A percentile compares a stretch with the other conserved stretches of the same genome.
These are phyloP conservation scores for Theileria sp. DNA, from an alignment of 169 alveolate species.

Conservation along the genomic window DNA sequence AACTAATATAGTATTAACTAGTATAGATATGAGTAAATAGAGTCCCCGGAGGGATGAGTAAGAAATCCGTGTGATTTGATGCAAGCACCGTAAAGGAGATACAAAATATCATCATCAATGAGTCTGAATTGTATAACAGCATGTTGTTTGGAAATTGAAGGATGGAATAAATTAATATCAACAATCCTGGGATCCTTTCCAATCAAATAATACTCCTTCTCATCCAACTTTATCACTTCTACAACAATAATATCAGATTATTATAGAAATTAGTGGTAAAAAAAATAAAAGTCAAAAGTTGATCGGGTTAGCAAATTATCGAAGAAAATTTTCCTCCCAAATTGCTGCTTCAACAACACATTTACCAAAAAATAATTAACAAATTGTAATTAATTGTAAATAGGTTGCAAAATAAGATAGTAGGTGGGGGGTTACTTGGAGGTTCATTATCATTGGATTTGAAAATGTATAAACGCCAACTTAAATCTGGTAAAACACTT, in stretches of 20 bases:
- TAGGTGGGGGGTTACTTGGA: neutral
- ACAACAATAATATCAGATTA: too few relatives aligned
- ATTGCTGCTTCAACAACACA: neutral
- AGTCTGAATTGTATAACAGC: constrained; percentile 94
- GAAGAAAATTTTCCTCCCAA: neutral
- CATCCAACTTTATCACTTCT: constrained; percentile 76
- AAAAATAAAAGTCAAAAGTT: neutral
- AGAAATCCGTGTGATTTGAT: too few relatives aligned
- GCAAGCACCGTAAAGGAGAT: neutral
- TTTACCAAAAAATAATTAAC: neutral
- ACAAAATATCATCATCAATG: constrained; percentile 62
- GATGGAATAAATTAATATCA: constrained; percentile 84
- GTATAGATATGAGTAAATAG: too few relatives aligned
- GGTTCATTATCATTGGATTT: constrained; percentile 47
- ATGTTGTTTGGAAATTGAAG: constrained; percentile 90
- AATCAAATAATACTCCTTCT: constrained; percentile 73
- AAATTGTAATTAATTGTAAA: too few relatives aligned
- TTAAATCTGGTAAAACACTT: constrained; percentile 71
- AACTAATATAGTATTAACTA: too few relatives aligned
- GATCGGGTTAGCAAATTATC: neutral
- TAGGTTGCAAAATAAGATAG: neutral
- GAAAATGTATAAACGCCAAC: constrained; percentile 84
- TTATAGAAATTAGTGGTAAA: too few relatives aligned
- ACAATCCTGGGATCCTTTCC: constrained; percentile 93
- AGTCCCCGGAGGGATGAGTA: too few relatives aligned